phyloP scores from a whole-genome alignment of 257 asterid species.

The Gardenia jasminoides region DNA sequence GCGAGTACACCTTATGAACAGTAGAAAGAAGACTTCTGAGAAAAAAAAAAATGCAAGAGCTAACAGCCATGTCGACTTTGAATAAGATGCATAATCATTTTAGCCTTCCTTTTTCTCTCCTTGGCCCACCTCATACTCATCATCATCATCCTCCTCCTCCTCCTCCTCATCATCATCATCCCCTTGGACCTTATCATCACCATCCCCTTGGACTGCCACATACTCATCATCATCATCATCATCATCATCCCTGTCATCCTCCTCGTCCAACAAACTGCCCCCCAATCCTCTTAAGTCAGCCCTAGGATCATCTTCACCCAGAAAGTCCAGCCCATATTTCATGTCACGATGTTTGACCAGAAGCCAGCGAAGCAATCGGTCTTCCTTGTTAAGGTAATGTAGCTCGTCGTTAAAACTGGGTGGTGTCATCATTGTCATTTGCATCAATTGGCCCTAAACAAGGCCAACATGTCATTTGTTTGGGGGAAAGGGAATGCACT shows the following conservation, averaged over 20 bases:
- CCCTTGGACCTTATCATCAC: too few relatives aligned
- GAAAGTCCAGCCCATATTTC: slow-evolving; percentile 31
- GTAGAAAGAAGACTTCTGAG: background rate
- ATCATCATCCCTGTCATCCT: slow-evolving; percentile 27
- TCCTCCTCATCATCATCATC: slow-evolving; percentile 27
- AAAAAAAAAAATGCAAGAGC: slow-evolving; percentile 2
- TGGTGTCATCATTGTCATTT: slow-evolving; percentile 89
- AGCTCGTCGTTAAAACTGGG: slow-evolving; percentile 70
- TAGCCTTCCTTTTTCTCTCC: background rate
- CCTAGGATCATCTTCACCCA: slow-evolving; percentile 23
- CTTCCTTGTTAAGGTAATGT: slow-evolving; percentile 79
- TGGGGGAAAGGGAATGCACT: background rate
- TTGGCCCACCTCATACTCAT: slow-evolving; percentile 14
- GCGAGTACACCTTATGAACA: background rate
- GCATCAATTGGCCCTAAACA: slow-evolving; percentile 58
- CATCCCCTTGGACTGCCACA: too few relatives aligned
- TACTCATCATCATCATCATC: too few relatives aligned
- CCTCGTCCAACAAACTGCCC: slow-evolving; percentile 18
- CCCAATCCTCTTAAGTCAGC: slow-evolving; percentile 32
- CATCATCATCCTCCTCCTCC: slow-evolving; percentile 30
- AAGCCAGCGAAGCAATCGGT: slow-evolving; percentile 79
- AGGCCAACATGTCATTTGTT: background rate
- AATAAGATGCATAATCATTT: slow-evolving; percentile 1
- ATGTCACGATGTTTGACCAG: slow-evolving; percentile 62
- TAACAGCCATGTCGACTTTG: background rate